Evolutionary conservation across 2,329 filamentous ascomycete genomes (phyloP).

Genomic region (Fusarium nanum): DNA sequence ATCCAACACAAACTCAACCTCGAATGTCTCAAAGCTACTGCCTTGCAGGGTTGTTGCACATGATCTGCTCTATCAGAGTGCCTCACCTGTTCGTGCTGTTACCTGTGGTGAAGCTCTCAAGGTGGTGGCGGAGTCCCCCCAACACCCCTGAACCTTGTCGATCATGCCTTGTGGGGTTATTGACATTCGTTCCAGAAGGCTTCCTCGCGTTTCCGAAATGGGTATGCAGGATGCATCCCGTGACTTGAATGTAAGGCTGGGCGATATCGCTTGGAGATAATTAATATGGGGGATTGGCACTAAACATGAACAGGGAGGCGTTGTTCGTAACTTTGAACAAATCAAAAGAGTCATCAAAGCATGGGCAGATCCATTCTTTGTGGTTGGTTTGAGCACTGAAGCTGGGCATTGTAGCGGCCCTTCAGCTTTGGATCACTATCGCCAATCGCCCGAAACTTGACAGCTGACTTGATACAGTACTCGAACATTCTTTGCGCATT

Average conservation of each 20-base stretch:
- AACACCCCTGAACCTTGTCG: conserved; percentile 1
- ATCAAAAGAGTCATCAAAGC: neutral
- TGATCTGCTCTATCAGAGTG: conserved; percentile 7
- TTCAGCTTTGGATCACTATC: neutral
- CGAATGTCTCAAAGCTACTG: neutral
- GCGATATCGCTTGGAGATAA: neutral
- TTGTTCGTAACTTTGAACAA: neutral
- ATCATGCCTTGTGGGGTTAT: neutral
- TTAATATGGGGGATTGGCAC: conserved; percentile 2
- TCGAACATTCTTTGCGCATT: neutral
- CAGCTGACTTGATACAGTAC: neutral
- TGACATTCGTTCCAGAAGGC: conserved; percentile 22
- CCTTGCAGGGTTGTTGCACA: neutral
- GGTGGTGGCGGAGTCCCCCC: conserved; percentile 23
- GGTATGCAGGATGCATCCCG: conserved; percentile 16
- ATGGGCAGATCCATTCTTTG: neutral
- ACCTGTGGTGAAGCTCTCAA: neutral
- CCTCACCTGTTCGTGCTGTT: conserved; percentile 8
- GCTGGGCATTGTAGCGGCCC: neutral
- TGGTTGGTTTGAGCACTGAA: neutral
- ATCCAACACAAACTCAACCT: neutral
- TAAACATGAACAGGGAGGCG: neutral
- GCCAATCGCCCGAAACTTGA: neutral
- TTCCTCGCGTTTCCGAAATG: conserved; percentile 14
- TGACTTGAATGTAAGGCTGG: conserved; percentile 9